Evolutionary conservation across 2,329 filamentous ascomycete genomes (phyloP), one percentile per base, ranked within the genome.

Genomic region (Chalaropsis ovoidea): DNA sequence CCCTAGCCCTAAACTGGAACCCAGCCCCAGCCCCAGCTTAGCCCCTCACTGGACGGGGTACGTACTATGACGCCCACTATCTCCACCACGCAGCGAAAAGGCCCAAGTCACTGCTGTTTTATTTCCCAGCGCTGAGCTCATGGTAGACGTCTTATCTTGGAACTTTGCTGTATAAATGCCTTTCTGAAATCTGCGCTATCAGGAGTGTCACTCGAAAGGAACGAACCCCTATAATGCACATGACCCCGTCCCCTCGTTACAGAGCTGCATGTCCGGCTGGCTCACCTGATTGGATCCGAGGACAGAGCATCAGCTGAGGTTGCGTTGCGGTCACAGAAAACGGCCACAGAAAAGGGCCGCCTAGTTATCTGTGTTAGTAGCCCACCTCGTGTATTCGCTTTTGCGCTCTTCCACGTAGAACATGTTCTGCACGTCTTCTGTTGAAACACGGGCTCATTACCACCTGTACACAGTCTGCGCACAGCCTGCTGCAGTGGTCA

Each of bases 221-320:
- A 47, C 15, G 4, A 47, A 13, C 31, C 54, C 54, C 54, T 58
- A 58, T 58, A 17, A n/a, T n/a, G 54, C 24, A 58, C 31, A 39
- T 39, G 31, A 58, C 27, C 54, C 54, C 54, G 54, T 27, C 31
- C 27, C 54, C 54, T 58, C 54, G 27, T 58, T 39, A 19, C 54
- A 35, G 31, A 31, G 54, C 24, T 11, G 27, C 52, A 58, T n/a
- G 31, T 13, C 10, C 24, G 54, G 39, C 31, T 39, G 13, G 31
- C 24, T 8, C 24, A 11, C 31, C 54, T 58, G 54, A 58, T 58
- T 58, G 54, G 54, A 39, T 15, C 54, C 15, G 39, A 17, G 24
- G 27, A 58, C 17, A 31, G 15, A 58, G 54, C 54, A 56, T 13
- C 24, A 58, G 54, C 54, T 39, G 54, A 39, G 54, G 3, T 35